Base-by-base conservation (phyloP, 177 flowering plant genomes). In the Telopea speciosissima region DNA sequence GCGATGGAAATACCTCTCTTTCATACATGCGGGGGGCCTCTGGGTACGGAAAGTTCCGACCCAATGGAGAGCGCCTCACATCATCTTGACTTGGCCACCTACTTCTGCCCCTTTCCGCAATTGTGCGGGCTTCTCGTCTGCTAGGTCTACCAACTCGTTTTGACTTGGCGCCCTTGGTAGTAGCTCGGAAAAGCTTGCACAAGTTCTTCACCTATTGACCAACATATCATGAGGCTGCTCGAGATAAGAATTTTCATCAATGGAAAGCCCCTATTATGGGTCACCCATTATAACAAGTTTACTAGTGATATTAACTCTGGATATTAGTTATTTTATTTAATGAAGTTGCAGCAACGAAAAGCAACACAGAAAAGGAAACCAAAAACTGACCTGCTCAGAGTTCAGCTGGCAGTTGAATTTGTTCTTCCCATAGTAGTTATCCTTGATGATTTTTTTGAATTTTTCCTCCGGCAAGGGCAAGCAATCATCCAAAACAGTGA, bases 401-500 rank as follows among this genome's bases (percentile, higher is more conserved):
- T 56, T 84, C 81, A 87, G 73, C 67, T 75, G 70, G 73, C 84
- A 68, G 56, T 81, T 68, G 67, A 85, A 87, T 72, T 85, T 85
- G 71, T 73, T 84, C 62, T 70, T 81, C 12, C 79, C 68, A 67
- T 65, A 84, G 75, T 85, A 85, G 68, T 84, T 85, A 1, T 81
- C 84, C 70, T 85, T 80, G 62, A 85, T 79, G 22, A 76, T 84
- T 44, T 67, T 71, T 76, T 72, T 87, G 73, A 87, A 85, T 75
- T 82, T 81, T 65, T 83, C 89, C 78, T 84, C 86, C 1, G 83
- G 74, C 73, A 87, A 73, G 6, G 90, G 90, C 68, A 75, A 62
- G 78, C 89, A 85, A 72, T 85, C 87, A 17, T 80, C 79, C 54
- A 79, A 23, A 59, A 84, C 73, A 49, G 74, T 67, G 76, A 84